Conservation (phyloP, 768 basidiomycete species). For the Auricularia cornea region DNA sequence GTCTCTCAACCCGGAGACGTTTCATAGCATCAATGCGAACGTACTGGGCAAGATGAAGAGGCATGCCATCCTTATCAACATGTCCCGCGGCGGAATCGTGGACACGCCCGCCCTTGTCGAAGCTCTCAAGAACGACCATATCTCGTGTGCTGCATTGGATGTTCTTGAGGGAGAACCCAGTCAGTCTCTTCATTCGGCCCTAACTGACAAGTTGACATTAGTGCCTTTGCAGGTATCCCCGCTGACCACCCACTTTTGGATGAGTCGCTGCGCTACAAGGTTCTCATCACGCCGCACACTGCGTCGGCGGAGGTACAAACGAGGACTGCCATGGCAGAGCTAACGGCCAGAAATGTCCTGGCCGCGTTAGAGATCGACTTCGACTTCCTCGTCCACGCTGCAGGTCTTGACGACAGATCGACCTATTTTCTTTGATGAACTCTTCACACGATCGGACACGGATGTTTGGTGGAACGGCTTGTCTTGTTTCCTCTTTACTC, state of each 20-base stretch:
- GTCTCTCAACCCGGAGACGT: constrained; percentile 18
- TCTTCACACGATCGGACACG: too few relatives aligned
- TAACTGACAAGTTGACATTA: too few relatives aligned
- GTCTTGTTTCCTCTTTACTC: too few relatives aligned
- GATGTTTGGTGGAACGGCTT: too few relatives aligned
- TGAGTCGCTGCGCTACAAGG: neutral
- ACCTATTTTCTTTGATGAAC: too few relatives aligned
- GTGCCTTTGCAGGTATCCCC: neutral
- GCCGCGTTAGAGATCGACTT: neutral
- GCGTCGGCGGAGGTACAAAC: neutral
- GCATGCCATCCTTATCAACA: constrained; percentile 23
- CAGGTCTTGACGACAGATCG: too few relatives aligned
- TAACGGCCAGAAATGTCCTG: neutral
- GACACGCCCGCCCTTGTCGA: constrained; percentile 13
- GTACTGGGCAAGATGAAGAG: constrained; percentile 19
- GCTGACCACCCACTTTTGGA: neutral
- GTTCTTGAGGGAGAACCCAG: neutral
- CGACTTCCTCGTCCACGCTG: too few relatives aligned
- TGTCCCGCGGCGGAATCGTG: constrained; percentile 22
- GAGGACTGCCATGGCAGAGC: neutral
- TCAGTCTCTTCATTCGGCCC: neutral
- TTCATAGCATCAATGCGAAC: constrained; percentile 15
- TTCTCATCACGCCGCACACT: neutral
- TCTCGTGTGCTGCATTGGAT: neutral
- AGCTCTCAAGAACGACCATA: constrained; percentile 7